Evolutionary conservation across 1,284 basidiomycete species (phyloP).

Genomic region (Fomitopsis betulina): DNA sequence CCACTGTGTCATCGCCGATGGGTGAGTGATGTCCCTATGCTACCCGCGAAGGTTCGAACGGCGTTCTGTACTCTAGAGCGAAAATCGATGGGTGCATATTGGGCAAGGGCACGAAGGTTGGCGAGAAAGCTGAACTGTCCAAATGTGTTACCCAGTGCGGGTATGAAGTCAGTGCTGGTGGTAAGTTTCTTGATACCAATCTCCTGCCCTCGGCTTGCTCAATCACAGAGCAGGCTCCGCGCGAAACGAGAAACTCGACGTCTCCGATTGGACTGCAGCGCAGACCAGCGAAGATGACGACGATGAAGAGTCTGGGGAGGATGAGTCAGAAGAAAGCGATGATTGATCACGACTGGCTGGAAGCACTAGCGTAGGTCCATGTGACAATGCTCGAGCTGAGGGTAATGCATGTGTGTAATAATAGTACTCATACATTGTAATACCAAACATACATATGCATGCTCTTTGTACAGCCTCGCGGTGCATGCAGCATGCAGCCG

Average conservation of each 20-base stretch:
- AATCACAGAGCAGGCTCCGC: constrained; percentile 20
- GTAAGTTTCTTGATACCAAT: constrained; percentile 32
- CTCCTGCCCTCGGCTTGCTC: background rate
- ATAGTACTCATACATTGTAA: constrained; percentile 20
- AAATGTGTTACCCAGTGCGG: constrained; percentile 88
- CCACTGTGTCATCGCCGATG: constrained; percentile 84
- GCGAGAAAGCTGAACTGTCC: constrained; percentile 73
- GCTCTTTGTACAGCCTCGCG: background rate
- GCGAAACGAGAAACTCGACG: constrained; percentile 30
- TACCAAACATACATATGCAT: constrained; percentile 7
- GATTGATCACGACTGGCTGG: constrained; percentile 3
- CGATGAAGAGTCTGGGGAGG: constrained; percentile 6
- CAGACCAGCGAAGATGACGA: constrained; percentile 16
- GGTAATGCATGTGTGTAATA: constrained; percentile 17
- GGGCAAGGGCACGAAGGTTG: constrained; percentile 78
- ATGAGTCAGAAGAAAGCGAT: constrained; percentile 13
- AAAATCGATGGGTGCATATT: constrained; percentile 90
- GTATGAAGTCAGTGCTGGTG: constrained; percentile 73
- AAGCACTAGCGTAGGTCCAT: no score
- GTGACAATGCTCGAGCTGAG: background rate
- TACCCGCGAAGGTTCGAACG: background rate
- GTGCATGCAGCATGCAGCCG: background rate
- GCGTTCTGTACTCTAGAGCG: constrained; percentile 45
- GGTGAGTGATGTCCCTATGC: constrained; percentile 37
- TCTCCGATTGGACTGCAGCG: constrained; percentile 31